Base-by-base conservation (phyloP, 192 early-diverging fungal species). In the Rhizoclosmatium sp. region DNA sequence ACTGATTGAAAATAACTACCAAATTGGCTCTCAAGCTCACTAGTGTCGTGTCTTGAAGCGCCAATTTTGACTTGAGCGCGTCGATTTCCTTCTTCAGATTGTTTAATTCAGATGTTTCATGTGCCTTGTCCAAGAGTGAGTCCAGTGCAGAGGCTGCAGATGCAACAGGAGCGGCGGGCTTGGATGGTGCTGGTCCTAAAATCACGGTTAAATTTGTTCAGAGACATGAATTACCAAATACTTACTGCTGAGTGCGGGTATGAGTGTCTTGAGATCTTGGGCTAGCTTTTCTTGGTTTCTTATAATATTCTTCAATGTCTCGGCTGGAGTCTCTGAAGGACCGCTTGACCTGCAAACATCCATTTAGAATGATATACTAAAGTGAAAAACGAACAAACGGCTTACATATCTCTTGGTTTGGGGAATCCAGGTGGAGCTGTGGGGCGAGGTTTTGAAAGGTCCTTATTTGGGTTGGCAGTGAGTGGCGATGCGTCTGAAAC, bases 1-100 rank as follows among this genome's bases (percentile, higher is more conserved):
- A 47, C 54, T 72, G 70, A 59, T 72, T 59, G 58, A 72, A 72
- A 41, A 72, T 72, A 14, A 59, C 10, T 5, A 51, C 47, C 70
- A 72, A 59, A 41, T 72, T 72, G 45, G 49, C n/a, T 4, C 70
- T 47, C n/a, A 72, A 72, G 2, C n/a, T 58, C 4, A 72, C 44
- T 2, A 59, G 39, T 0, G 19, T n/a, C 23, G 70, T 72, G 14
- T 72, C 70, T 45, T 58, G 10, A 1, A 72, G 70, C 3, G 70
- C 49, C 16, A 59, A 44, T 59, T 72, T 72, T 39, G 70, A n/a
- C 21, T 72, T 72, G 39, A 31, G 14, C 16, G 47, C 7, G 14
- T 72, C 70, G 14, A 72, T 10, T 40, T 72, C 70, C 23, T 42
- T 19, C 41, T 45, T 21, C 47, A 72, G 39, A 23, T 47, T 9